Base-by-base conservation (phyloP, 2,329 filamentous ascomycete genomes). In the Microthyrium microscopicum region DNA sequence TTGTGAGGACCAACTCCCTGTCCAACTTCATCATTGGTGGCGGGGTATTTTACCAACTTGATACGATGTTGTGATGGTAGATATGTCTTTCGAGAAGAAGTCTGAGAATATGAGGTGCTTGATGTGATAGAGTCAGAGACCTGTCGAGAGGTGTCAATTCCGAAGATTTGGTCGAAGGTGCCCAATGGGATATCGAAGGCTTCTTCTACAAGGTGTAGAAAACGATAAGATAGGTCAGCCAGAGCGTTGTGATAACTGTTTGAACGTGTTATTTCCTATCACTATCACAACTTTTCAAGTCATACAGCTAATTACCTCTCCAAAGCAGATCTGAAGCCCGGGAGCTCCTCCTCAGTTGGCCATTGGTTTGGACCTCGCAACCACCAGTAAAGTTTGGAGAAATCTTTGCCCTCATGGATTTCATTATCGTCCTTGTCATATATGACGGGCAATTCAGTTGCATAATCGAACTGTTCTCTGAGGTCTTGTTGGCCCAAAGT, bases 1-100 rank as follows among this genome's bases (percentile, higher is more conserved):
- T 73, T 73, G 50, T 74, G 70, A 1, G 70, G 63, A 0, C 70
- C 70, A 1, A 74, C 68, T 1, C 70, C 70, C 49, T 73, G 68
- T 3, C 43, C 30, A 11, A 25, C 33, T 2, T 35, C 27, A 7
- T 42, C 38, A 31, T 3, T 17, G 51, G 42, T 0, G 31, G 18
- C 4, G 4, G 66, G 66, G 34, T 73, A 73, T 34, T 60, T 62
- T 3, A 72, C 55, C 2, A 73, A 52, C 42, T 73, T 72, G 25
- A 75, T 56, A 4, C 71, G 64, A 44, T 75, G 68, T 39, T 73
- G 69, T 6, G 52, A 49, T 27, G 45, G 42, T 6, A 54, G 38
- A 26, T 46, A 31, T n/a, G 25, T 13, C 12, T 31, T 12, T 22
- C 9, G 9, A 20, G 17, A 16, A 29, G 15, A 13, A 34, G 20